Conservation (phyloP, 371 early-diverging fungal genomes). For the Mortierella sp. region DNA sequence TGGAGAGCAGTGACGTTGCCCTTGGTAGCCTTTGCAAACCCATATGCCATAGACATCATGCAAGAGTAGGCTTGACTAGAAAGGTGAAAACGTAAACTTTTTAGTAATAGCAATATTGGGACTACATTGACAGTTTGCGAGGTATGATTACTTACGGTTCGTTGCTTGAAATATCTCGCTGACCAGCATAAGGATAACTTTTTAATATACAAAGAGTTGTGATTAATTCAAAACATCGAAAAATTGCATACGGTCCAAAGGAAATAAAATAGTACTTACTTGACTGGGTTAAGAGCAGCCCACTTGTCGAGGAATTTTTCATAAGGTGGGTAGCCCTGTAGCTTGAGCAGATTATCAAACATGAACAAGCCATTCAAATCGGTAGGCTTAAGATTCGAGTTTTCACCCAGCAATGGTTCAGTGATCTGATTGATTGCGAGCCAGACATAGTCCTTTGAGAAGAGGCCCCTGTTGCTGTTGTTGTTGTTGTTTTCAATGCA, state of each 20-base stretch:
- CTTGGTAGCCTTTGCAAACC: constrained; percentile 54
- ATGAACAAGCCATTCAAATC: constrained; percentile 65
- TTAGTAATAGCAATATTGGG: no score
- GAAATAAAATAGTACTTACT: constrained; percentile 45
- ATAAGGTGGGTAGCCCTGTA: constrained; percentile 67
- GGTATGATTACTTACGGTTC: constrained; percentile 61
- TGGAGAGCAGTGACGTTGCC: constrained; percentile 52
- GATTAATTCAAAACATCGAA: neutral
- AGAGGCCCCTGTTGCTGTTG: constrained; percentile 22
- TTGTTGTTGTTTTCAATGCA: no score
- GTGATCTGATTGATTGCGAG: constrained; percentile 62
- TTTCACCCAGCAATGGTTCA: constrained; percentile 42
- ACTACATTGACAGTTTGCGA: neutral
- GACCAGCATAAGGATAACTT: constrained; percentile 72
- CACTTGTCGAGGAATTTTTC: constrained; percentile 67
- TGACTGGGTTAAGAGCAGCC: constrained; percentile 59
- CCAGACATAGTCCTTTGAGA: constrained; percentile 67
- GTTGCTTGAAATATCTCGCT: constrained; percentile 66
- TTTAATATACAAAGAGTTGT: neutral
- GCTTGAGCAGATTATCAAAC: constrained; percentile 67
- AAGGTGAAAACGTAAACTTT: neutral
- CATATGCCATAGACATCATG: constrained; percentile 73
- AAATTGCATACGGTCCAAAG: no score
- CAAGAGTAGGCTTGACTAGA: constrained; percentile 59
- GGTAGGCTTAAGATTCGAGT: constrained; percentile 29